Evolutionary conservation across 2,329 filamentous ascomycete species (phyloP), one percentile per base, ranked within the genome.

Genomic region (Venturia effusa): DNA sequence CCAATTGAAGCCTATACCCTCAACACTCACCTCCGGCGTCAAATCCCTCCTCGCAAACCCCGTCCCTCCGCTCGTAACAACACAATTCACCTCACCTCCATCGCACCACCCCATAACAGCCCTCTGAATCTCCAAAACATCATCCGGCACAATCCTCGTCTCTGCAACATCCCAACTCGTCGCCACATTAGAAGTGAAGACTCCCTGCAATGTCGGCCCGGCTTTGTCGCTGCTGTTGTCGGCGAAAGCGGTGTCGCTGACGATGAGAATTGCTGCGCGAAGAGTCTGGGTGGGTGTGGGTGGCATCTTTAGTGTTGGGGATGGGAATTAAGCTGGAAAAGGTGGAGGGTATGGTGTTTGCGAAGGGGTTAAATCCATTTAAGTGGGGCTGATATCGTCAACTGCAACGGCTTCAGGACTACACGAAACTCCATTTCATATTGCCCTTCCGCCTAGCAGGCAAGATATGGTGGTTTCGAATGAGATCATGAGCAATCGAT

Each of bases 31-130:
- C 82, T 97, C 94, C 2, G 94, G 94, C 0, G 94, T 99, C 51
- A 83, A 80, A 77, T 99, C 94, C 64, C 88, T 84, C 13, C 86
- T 80, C 8, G 94, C 88, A 75, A 99, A 99, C 0, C 94, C 94
- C 1, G 94, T 99, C 1, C 94, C 94, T 27, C 94, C 94, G 7
- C 91, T 96, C 0, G 92, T 93, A 59, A 97, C 75, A 66, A 99
- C 84, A 65, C 97, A 76, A 74, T 96, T 93, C 61, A 87, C 74
- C 4, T 80, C 74, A 13, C 81, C 76, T n/a, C 71, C 70, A 74
- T 96, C 92, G 0, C 89, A 80, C 90, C 90, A 97, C 13, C 78
- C 72, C 66, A 79, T 84, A 61, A 99, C 82, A 61, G 85, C 81
- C 19, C 80, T 80, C 71, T 96, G 90, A 64, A 99, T 97, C 24